Percentiles rank a stretch among this genome's conserved stretches.
Evolutionary conservation across 2,329 filamentous ascomycete genomes (phyloP).

Genomic region (Aspergillus sp.): DNA sequence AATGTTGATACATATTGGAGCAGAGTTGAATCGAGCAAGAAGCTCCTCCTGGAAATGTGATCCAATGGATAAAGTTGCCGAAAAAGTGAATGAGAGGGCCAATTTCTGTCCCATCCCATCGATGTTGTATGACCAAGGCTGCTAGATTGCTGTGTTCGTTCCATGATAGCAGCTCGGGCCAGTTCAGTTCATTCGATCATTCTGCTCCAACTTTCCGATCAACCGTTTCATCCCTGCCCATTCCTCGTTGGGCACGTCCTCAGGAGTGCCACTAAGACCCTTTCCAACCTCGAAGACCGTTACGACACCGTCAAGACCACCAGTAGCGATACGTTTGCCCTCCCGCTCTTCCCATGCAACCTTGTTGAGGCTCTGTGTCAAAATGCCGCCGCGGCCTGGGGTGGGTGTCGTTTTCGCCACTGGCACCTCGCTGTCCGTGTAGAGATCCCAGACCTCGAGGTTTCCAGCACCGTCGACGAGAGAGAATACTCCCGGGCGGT

Average conservation of each 20-base stretch:
- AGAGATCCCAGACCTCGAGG: conserved; percentile 94
- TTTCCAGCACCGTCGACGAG: conserved; percentile 90
- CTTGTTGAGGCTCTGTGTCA: conserved; percentile 88
- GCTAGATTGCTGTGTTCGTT: conserved; percentile 4
- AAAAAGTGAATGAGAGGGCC: background rate
- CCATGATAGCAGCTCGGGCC: conserved; percentile 3
- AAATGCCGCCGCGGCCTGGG: conserved; percentile 59
- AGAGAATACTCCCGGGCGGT: conserved; percentile 91
- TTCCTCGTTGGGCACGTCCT: conserved; percentile 79
- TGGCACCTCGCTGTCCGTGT: conserved; percentile 87
- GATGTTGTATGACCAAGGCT: background rate
- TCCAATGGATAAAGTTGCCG: no score
- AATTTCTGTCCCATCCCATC: background rate
- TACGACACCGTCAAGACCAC: conserved; percentile 85
- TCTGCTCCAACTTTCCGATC: conserved; percentile 69
- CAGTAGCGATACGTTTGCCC: conserved; percentile 82
- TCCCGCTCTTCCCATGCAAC: conserved; percentile 90
- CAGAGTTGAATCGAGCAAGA: background rate
- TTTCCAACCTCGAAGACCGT: conserved; percentile 84
- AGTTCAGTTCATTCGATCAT: conserved; percentile 35
- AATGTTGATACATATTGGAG: conserved; percentile 10
- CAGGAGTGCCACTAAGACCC: conserved; percentile 77
- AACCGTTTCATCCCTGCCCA: conserved; percentile 93
- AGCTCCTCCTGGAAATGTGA: background rate
- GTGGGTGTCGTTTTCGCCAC: conserved; percentile 76